Percentiles rank a stretch among this genome's conserved stretches.
phyloP scores from a whole-genome alignment of 345 rosid genomes.

The Gynandropsis gynandra region DNA sequence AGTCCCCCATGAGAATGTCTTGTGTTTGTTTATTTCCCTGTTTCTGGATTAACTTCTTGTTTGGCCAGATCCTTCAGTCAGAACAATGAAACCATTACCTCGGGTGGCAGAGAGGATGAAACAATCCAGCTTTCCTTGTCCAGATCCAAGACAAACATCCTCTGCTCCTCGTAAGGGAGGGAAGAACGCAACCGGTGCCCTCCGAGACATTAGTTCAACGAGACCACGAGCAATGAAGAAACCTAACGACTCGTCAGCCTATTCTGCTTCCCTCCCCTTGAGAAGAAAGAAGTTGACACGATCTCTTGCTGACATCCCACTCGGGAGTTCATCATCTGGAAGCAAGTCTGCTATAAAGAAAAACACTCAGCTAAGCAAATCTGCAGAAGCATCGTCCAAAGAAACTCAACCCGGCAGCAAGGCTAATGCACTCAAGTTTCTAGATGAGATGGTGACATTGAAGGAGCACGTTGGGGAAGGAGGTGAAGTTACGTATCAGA shows the following conservation, averaged over 20 bases:
- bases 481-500: conserved; percentile 17
- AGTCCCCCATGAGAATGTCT: neutral
- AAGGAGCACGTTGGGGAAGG: conserved; percentile 16
- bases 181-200: neutral
- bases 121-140: too few species aligned
- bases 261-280: neutral
- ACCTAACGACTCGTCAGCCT: neutral
- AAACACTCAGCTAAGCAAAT: neutral
- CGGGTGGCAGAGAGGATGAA: too few species aligned
- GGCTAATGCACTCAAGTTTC: conserved; percentile 9
- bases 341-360: neutral
- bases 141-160: too few species aligned
- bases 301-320: neutral
- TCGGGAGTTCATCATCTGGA: conserved; percentile 3
- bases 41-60: conserved; percentile 3
- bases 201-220: neutral
- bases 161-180: neutral
- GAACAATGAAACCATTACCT: conserved; percentile 12
- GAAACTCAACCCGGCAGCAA: conserved; percentile 1
- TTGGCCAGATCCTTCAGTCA: conserved; percentile 9
- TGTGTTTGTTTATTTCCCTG: neutral
- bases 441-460: conserved; percentile 10
- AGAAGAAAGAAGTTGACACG: conserved; percentile 6
- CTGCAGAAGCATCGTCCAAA: neutral
- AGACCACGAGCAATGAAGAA: conserved; percentile 4